Percentiles rank a stretch among this genome's conserved stretches.
phyloP scores from a whole-genome alignment of 2,329 filamentous ascomycete species.

The Thelonectria olida region DNA sequence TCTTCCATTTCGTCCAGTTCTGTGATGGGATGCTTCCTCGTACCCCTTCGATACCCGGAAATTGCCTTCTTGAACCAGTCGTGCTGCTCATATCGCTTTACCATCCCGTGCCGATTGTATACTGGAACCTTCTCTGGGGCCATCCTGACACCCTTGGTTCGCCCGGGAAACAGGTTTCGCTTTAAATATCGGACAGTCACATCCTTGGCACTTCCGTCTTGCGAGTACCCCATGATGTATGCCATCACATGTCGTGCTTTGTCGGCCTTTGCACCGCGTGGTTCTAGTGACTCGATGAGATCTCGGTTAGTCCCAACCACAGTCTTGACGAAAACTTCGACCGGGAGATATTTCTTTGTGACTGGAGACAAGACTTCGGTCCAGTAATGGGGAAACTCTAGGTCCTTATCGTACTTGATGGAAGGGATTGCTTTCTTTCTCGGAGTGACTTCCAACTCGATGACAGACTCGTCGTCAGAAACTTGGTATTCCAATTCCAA shows the following conservation, averaged over 20 bases:
- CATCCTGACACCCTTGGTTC: constrained; percentile 86
- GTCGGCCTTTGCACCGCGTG: constrained; percentile 83
- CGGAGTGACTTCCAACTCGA: constrained; percentile 60
- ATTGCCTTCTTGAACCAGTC: constrained; percentile 92
- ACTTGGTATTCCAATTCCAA: constrained; percentile 52
- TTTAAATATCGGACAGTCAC: constrained; percentile 92
- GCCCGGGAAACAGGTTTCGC: constrained; percentile 82
- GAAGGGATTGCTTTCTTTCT: constrained; percentile 48
- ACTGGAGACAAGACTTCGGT: constrained; percentile 86
- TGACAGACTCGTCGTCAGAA: constrained; percentile 67
- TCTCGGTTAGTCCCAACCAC: constrained; percentile 77
- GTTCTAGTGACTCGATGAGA: constrained; percentile 78
- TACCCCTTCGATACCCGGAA: constrained; percentile 71
- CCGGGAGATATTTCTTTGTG: constrained; percentile 79
- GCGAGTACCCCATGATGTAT: constrained; percentile 84
- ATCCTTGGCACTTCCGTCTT: constrained; percentile 91
- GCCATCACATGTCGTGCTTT: constrained; percentile 89
- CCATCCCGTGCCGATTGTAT: constrained; percentile 79
- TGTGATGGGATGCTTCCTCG: constrained; percentile 64
- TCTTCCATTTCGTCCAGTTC: constrained; percentile 84
- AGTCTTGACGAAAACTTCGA: constrained; percentile 78
- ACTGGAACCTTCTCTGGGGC: constrained; percentile 82
- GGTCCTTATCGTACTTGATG: constrained; percentile 75
- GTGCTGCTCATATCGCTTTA: constrained; percentile 78
- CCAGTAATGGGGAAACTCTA: constrained; percentile 92